Base-by-base conservation (phyloP, 1,139 yeast genomes). In the Pichia sp. region DNA sequence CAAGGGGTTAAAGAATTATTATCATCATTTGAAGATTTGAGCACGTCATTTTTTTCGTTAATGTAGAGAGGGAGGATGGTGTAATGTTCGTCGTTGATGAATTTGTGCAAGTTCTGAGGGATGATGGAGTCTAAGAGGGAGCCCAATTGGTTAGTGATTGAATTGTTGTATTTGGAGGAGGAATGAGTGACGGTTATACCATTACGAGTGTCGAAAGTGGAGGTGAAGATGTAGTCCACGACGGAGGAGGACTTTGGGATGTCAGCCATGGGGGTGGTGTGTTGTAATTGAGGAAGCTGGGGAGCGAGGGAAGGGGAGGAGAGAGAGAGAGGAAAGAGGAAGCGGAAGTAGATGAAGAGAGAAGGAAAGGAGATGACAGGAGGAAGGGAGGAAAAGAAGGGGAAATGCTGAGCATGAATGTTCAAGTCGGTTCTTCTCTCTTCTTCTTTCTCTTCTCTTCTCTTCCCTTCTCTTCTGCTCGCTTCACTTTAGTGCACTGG, bases 1-100 rank as follows among this genome's bases (percentile, higher is more conserved):
- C 76, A 74, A 4, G 76, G 76, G 9, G 37, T 45, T 9, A 38
- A 36, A 7, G 31, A 38, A 11, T 28, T 28, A 15, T 40, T 31
- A 6, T 45, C 72, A 56, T 76, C 72, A 6, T 60, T 57, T 4
- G 56, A 53, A 58, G 73, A 75, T 55, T 71, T 75, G 53, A 77
- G 70, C 35, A 68, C 67, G 0, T 76, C 75, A 1, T 73, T 69
- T 18, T 58, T 54, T 6, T 58, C 53, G 52, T 73, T 69, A 42
- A 72, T 60, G 55, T 67, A 76, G 19, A 78, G 59, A 30, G 78
- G 67, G 47, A 76, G 71, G 31, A 77, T 57, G 2, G 83, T 77
- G 53, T 63, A 76, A 59, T 77, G 80, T 49, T 77, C 82, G 34
- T 51, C 52, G 42, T 63, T 58, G 30, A 60, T 42, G 35, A 67